Base-by-base conservation (phyloP, 2,329 filamentous ascomycete species). In the Penicillium digitatum region DNA sequence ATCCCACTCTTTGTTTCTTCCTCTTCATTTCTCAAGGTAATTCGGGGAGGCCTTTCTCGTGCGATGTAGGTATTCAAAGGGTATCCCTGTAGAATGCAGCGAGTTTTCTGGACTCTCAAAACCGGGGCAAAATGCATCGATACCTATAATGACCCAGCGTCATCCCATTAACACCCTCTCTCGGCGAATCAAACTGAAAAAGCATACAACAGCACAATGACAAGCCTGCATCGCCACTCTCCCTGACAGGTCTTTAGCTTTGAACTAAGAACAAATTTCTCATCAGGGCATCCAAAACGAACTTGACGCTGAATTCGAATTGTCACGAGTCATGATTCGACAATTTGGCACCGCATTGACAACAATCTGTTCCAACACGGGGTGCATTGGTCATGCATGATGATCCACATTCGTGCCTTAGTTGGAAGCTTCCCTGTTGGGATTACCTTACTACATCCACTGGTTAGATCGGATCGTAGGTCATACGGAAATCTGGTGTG, bases 131-230 rank as follows among this genome's bases (percentile, higher is more conserved):
- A n/a, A 26, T 24, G 22, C 32, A 51, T 39, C 44, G 27, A 27
- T 58, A 34, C 32, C 22, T 42, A 48, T 48, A 42, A 14, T 39
- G 26, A 43, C 31, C 52, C 37, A 56, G 59, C 61, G 53, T 62
- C 53, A 44, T 48, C 35, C 37, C 54, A 50, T 34, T 24, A 40
- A 14, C 45, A 46, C 43, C 11, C 9, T n/a, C 9, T 14, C 7
- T 42, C 9, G 12, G 35, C 59, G 55, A 62, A 60, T 62, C 52
- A 50, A 12, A 18, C 11, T 7, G 18, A 62, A 60, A 58, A 59
- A 57, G 57, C 49, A 59, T 62, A 60, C 24, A 55, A 53, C 20
- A 38, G 22, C 20, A 11, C 32, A 39, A 34, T 22, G 35, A 35
- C 26, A 44, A 34, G 49, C 35, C 37, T 42, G n/a, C 49, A 35